Percentiles rank a stretch among this genome's conserved stretches.
Conservation (phyloP, 2,329 filamentous ascomycete genomes). For the Paecilomyces sp. region DNA sequence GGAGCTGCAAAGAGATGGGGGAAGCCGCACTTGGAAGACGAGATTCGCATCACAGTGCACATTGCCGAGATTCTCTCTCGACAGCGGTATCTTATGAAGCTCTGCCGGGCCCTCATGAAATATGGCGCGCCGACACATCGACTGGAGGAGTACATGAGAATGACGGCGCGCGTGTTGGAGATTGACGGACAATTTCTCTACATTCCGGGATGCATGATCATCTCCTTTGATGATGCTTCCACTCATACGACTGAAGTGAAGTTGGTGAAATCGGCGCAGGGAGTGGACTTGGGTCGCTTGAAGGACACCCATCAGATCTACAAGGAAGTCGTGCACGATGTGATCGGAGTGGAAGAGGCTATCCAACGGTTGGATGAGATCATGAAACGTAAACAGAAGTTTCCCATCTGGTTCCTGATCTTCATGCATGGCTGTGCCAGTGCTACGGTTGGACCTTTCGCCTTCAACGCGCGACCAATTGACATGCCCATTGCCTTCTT, state of each 20-base stretch:
- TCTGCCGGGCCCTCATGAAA: conserved; percentile 83
- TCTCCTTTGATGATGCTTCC: conserved; percentile 64
- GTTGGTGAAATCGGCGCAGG: conserved; percentile 36
- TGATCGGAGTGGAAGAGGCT: conserved; percentile 42
- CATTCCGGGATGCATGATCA: conserved; percentile 88
- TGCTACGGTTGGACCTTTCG: conserved; percentile 70
- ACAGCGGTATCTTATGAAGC: conserved; percentile 75
- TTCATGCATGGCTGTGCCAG: conserved; percentile 70
- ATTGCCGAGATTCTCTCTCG: conserved; percentile 66
- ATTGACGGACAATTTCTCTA: conserved; percentile 90
- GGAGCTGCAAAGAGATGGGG: conserved; percentile 19
- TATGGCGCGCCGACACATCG: conserved; percentile 91
- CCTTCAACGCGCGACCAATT: conserved; percentile 69
- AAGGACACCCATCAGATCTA: conserved; percentile 42
- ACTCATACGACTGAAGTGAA: conserved; percentile 45
- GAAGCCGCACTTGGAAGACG: conserved; percentile 37
- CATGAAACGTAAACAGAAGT: conserved; percentile 51
- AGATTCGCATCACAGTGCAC: conserved; percentile 55
- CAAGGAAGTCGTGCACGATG: conserved; percentile 43
- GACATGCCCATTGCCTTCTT: conserved; percentile 74
- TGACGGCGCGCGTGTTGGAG: conserved; percentile 79
- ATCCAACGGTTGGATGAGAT: conserved; percentile 46
- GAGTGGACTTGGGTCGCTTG: conserved; percentile 39
- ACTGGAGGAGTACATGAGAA: conserved; percentile 83
- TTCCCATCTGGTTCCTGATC: conserved; percentile 49